A percentile compares a stretch with the other conserved stretches of the same genome.
Conservation (phyloP, 176 grass and related monocot species). For the Cocos nucifera region DNA sequence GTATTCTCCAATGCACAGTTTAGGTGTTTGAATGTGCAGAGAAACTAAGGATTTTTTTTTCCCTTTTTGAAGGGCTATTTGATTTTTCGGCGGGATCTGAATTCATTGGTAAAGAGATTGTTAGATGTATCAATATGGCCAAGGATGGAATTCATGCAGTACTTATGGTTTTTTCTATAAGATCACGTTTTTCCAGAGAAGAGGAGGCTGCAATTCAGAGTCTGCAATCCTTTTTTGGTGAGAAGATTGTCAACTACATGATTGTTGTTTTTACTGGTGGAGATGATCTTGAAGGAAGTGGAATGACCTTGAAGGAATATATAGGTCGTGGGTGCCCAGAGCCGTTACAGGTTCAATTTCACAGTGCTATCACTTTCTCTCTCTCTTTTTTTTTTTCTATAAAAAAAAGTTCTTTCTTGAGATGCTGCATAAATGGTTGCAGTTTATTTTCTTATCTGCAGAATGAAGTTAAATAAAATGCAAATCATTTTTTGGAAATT, state of each 20-base stretch:
- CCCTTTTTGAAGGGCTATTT: conserved; percentile 32
- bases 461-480: too few relatives aligned
- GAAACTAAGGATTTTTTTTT: not conserved
- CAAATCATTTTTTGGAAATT: too few relatives aligned
- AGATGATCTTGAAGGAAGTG: conserved; percentile 35
- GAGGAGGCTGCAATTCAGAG: conserved; percentile 44
- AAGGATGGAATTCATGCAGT: conserved; percentile 65
- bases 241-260: conserved; percentile 54
- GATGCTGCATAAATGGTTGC: not conserved
- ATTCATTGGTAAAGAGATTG: conserved; percentile 38
- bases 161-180: conserved; percentile 56
- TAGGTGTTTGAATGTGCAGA: too few relatives aligned
- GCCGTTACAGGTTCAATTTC: conserved; percentile 38
- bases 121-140: conserved; percentile 46
- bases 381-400: not conserved
- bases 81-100: conserved; percentile 30
- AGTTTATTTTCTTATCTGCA: too few relatives aligned
- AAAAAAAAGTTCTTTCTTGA: not conserved
- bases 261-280: conserved; percentile 58
- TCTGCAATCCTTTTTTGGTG: conserved; percentile 42
- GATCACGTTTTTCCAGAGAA: conserved; percentile 39
- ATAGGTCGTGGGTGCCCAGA: conserved; percentile 29
- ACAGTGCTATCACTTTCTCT: not conserved
- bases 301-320: conserved; percentile 33
- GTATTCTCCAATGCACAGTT: too few relatives aligned